A percentile compares a stretch with the other conserved stretches of the same genome.
Conservation (phyloP, 1,284 basidiomycete species). For the Austroboletus niveus region DNA sequence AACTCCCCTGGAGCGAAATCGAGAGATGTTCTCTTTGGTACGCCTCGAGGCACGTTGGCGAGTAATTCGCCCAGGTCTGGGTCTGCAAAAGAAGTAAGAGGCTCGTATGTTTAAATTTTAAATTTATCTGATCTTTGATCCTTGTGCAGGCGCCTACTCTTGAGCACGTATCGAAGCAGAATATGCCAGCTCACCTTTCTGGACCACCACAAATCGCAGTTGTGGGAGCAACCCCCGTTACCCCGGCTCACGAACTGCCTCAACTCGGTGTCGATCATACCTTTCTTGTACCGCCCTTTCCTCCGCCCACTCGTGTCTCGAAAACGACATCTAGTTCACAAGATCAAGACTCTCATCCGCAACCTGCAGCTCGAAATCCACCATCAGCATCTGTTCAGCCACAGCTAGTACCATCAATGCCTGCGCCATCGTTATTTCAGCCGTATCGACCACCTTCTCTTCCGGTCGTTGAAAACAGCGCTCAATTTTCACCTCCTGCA, state of each 20-base stretch:
- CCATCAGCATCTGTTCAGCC: conserved; percentile 18
- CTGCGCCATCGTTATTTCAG: conserved; percentile 28
- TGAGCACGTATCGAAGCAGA: conserved; percentile 16
- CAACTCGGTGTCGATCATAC: conserved; percentile 20
- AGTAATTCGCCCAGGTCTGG: conserved; percentile 23
- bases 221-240: conserved; percentile 29
- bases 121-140: background rate
- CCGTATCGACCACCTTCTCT: conserved; percentile 25
- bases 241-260: conserved; percentile 20
- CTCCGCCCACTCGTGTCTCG: conserved; percentile 25
- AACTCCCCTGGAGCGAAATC: conserved; percentile 20
- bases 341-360: conserved; percentile 19
- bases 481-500: conserved; percentile 28
- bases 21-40: conserved; percentile 17
- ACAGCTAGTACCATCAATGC: conserved; percentile 5
- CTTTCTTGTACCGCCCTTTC: conserved; percentile 29
- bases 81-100: conserved; percentile 27
- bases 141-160: conserved; percentile 18
- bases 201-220: conserved; percentile 32
- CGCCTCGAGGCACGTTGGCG: conserved; percentile 21
- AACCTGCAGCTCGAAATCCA: conserved; percentile 8
- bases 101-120: background rate
- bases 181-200: conserved; percentile 9
- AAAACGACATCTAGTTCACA: conserved; percentile 24
- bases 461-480: conserved; percentile 14